Evolutionary conservation across 345 rosid genomes (phyloP).

Genomic region (Eucalyptus victrix): DNA sequence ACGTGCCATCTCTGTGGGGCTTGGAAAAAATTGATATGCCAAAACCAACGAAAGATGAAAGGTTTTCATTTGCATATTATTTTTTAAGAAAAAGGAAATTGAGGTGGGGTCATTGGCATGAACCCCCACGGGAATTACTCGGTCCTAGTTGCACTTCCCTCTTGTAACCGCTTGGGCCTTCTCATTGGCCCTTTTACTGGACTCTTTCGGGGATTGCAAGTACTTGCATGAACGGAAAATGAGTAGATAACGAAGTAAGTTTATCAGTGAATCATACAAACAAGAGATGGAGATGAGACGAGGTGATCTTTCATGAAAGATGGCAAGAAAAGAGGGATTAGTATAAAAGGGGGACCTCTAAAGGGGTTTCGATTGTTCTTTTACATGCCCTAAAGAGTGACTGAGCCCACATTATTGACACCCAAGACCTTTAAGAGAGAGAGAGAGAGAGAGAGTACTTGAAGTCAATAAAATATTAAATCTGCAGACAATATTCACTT

Average conservation of each 20-base stretch:
- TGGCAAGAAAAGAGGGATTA: neutral
- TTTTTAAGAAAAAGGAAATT: neutral
- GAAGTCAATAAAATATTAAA: constrained; percentile 17
- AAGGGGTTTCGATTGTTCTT: neutral
- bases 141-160: constrained; percentile 55
- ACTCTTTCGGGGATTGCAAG: constrained; percentile 19
- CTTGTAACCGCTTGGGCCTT: constrained; percentile 75
- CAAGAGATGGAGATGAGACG: constrained; percentile 7
- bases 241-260: neutral
- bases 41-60: neutral
- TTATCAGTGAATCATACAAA: neutral
- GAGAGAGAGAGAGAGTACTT: neutral
- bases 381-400: neutral
- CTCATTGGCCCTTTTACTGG: constrained; percentile 49
- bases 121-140: constrained; percentile 66
- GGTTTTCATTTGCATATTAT: neutral
- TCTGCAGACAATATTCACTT: constrained; percentile 36
- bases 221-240: neutral
- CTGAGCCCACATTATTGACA: constrained; percentile 8
- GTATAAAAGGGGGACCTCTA: neutral
- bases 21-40: neutral
- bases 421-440: neutral
- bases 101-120: constrained; percentile 29
- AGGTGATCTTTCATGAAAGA: neutral
- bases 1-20: constrained; percentile 13